Base-by-base conservation (phyloP, 163 green algal species). In the Coccomyxa subellipsoidea region DNA sequence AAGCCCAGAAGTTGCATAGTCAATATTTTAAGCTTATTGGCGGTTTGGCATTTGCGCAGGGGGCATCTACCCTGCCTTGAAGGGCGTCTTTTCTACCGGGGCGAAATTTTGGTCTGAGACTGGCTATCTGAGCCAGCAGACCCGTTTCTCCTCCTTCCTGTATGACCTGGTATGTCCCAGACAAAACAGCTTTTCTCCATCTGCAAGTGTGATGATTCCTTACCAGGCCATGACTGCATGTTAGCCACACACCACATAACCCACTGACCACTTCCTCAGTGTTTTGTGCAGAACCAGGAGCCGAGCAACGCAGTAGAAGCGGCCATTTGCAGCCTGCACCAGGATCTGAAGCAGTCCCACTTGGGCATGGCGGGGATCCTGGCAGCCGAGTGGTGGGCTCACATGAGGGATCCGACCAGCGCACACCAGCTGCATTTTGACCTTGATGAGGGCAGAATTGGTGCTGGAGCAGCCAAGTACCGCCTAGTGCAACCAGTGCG, bases 401-500 rank as follows among this genome's bases (percentile, higher is more conserved):
- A 83, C 69, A 77, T 32, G 54, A 54, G 77, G 66, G 59, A 29
- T 18, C 27, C 21, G 4, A n/a, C 34, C 34, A 78, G 59, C 29
- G 77, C 82, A 1, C 82, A 86, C 71, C 78, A 83, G 71, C 82
- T 86, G 78, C 82, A 86, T 31, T 86, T 86, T 81, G 82, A 86
- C 38, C 9, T 86, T 34, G 75, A 81, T 12, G 82, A 86, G 71
- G 54, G 47, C 36, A 70, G 37, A 38, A 38, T 86, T 73, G 47
- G 82, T 8, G 47, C 34, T 21, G 82, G 82, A 29, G 36, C 38
- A 0, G 15, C 76, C 1, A 35, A 83, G 0, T 86, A 81, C 54
- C 6, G 37, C 0, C 53, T 82, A 5, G 25, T 40, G 3, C 82
- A 86, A 37, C 82, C 82, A 9, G 82, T 83, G 47, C 80, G 40